Evolutionary conservation across 208 protist species (phyloP), one percentile per base, ranked within the genome.

Genomic region (Leptomonas pyrrhocoris): DNA sequence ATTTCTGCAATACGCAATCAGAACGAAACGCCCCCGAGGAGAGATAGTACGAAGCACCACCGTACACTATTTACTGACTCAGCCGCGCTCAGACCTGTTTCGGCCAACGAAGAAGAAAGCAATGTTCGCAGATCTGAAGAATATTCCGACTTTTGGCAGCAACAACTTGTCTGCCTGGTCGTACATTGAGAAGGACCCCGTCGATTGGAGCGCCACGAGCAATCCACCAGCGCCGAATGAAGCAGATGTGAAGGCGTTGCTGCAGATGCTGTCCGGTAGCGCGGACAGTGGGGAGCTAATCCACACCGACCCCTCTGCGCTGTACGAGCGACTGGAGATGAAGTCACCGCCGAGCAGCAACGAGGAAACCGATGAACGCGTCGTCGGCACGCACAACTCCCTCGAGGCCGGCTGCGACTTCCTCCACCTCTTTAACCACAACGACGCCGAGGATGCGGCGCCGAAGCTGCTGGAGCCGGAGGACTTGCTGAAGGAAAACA

Each of bases 171-270:
- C 60, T 42, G 46, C 46, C 3, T 53, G 60, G 60, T 9, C 60
- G 1, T 65, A 19, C 21, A 65, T 30, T 6, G 60, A 65, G 30
- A 53, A 55, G 46, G 46, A 55, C 11, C 27, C 27, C 38, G 53
- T 65, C 21, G 46, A 43, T 13, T 31, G 60, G 25, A 51, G 57
- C 27, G 1, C 30, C 38, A 55, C 31, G 36, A 60, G 36, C 13
- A 49, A 74, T 58, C 38, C 38, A 13, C 50, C 58, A 2, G 51
- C 40, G 25, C 68, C 58, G 4, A 53, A 74, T 23, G 68, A 74
- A 27, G 68, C 68, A 19, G 68, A 65, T 45, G 68, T 74, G 49
- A 63, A 63, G 58, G 68, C 68, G 16, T 28, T 74, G 59, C 31
- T 74, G 57, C 57, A 45, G 55, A 34, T 74, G 57, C 40, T 74